A percentile compares a stretch with the other conserved stretches of the same genome.
These are phyloP conservation scores for Perkinsus olseni DNA, from an alignment of 169 alveolate genomes.

Conservation along the genomic window DNA sequence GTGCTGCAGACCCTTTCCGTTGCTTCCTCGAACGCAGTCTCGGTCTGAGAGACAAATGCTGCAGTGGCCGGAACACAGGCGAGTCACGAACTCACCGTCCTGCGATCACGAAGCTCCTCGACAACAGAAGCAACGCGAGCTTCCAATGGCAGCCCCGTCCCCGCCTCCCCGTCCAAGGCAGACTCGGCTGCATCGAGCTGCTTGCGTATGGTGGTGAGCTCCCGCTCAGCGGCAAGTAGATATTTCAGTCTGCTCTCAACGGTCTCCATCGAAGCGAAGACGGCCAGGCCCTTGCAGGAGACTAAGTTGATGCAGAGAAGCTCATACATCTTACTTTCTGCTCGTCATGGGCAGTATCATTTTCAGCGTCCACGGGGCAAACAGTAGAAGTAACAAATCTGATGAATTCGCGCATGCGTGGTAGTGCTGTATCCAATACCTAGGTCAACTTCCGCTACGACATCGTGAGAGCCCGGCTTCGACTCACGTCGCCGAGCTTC, in stretches of 20 bases:
- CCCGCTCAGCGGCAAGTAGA: background rate
- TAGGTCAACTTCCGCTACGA: background rate
- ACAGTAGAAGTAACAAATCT: background rate
- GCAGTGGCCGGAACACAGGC: too few species aligned
- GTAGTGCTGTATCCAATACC: background rate
- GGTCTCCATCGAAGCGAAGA: background rate
- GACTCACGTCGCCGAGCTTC: background rate
- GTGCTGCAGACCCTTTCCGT: background rate
- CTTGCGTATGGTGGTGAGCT: background rate
- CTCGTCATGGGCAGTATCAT: background rate
- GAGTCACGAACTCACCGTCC: background rate
- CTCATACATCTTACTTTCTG: background rate
- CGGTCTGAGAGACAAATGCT: background rate
- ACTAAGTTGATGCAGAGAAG: background rate
- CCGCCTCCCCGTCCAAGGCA: background rate
- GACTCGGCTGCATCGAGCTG: background rate
- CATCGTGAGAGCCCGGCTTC: background rate
- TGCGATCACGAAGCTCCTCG: background rate
- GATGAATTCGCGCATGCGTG: background rate
- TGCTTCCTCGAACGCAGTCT: background rate
- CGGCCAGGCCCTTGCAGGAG: background rate
- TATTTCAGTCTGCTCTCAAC: background rate
- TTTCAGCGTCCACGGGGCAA: background rate
- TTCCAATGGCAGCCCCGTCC: background rate
- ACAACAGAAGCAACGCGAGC: background rate